Evolutionary conservation across 2,329 filamentous ascomycete species (phyloP), one percentile per base, ranked within the genome.

Genomic region (Exophiala mesophila): DNA sequence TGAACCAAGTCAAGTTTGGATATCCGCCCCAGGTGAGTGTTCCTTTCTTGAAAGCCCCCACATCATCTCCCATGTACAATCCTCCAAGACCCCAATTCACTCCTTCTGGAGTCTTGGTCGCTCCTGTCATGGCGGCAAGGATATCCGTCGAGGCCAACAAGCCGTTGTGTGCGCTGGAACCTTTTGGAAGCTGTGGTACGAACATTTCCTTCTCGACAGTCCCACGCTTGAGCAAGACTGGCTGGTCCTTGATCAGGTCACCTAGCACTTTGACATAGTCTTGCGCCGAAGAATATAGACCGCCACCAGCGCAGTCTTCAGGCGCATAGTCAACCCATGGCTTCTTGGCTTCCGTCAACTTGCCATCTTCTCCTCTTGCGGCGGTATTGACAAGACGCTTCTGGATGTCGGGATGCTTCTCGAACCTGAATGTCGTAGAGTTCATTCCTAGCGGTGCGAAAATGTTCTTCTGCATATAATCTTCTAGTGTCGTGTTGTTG

Each of bases 301-400:
- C 71, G 24, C 70, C 67, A 0, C 70, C 70, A 5, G 71, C 71
- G 50, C 68, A 69, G 32, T 71, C 63, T 9, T 67, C 66, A 12
- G 55, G 42, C 26, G 55, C 37, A 15, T 44, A 37, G 13, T 65
- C 63, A 33, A 65, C 67, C 0, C 66, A 56, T 28, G 69, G 61
- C 2, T 69, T 60, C 0, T 65, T 55, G 1, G 62, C 57, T 0
- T 52, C 42, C 1, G 62, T 61, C 18, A 71, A 39, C 3, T 65
- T 59, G 2, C 64, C 59, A 55, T 1, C 58, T 59, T 1, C 63
- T 59, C 0, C 69, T 65, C n/a, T 60, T 61, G 46, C 71, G 68
- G 45, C 66, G 53, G 2, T 61, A 62, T 38, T 64, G 60, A 20
- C 43, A 12, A 46, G 34, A 13, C 26, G 32, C 3, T 17, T 32